Evolutionary conservation across 768 basidiomycete species (phyloP), one percentile per base, ranked within the genome.

Genomic region (Polyporus arcularius): DNA sequence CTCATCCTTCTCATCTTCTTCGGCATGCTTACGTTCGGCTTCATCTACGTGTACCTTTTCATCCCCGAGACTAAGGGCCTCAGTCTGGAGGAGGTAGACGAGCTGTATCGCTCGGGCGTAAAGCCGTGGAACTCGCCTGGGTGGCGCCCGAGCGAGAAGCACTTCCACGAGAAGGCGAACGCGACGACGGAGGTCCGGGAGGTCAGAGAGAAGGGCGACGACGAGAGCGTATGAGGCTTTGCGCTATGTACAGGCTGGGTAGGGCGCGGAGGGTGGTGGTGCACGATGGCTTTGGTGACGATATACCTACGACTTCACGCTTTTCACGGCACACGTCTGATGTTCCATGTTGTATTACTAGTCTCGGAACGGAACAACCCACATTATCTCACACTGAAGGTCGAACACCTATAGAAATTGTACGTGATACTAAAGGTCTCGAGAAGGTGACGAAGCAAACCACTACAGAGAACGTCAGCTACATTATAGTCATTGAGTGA

Each of bases 31-130:
- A 63, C 85, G 26, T 83, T 88, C 66, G 90, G 87, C 40, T 86
- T 81, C 68, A 71, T 83, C 60, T 94, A 89, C 69, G 90, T 90
- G 28, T 90, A 86, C 72, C 73, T 91, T 55, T 83, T 86, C 71
- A 83, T 94, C 49, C 91, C 91, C 21, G 92, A 94, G 78, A 92
- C 88, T 26, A 92, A 85, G 71, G 89, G 90, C 11, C 81, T 92
- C 21, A 84, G 84, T 55, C 72, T 90, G 63, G 90, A 92, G 75
- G 87, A 89, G 79, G 86, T 90, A 62, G 89, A 91, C 69, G 88
- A 89, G 72, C 70, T 91, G 78, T 90, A 90, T 65, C 81, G 85
- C 52, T 77, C 86, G n/a, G 80, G 81, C 6, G 74, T 88, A 57
- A 79, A 80, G 50, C 87, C 89, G 3, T 91, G 90, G 89, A 74